Evolutionary conservation across 306 rosid genomes (phyloP).

Genomic region (Pueraria montana): DNA sequence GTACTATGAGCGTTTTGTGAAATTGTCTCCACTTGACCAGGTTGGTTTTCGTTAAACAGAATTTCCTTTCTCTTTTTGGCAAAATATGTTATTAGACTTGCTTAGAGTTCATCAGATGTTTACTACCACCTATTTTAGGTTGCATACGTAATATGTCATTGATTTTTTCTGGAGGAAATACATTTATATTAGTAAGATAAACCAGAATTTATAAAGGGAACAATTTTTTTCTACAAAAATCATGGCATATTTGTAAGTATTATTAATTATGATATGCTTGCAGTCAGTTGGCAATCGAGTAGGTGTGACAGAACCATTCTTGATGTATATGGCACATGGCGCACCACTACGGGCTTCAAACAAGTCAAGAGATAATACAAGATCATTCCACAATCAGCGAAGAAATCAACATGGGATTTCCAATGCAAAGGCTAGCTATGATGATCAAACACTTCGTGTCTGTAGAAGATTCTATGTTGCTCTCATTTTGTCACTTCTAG

Average conservation of each 20-base stretch:
- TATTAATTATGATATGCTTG: conserved; percentile 45
- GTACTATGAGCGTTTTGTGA: conserved; percentile 83
- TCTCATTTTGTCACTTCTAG: conserved; percentile 89
- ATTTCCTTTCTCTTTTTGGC: conserved; percentile 24
- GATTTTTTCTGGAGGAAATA: neutral
- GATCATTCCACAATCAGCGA: conserved; percentile 53
- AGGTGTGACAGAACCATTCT: conserved; percentile 91
- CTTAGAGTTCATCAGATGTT: conserved; percentile 41
- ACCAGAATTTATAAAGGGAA: neutral
- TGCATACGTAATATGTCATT: conserved; percentile 32
- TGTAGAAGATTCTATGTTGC: conserved; percentile 96
- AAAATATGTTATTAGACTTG: conserved; percentile 7
- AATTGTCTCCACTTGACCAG: conserved; percentile 88
- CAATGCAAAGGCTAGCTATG: conserved; percentile 54
- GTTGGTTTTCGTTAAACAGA: conserved; percentile 48
- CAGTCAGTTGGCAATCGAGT: conserved; percentile 96
- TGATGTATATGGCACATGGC: conserved; percentile 98
- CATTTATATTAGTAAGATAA: neutral
- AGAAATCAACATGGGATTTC: conserved; percentile 58
- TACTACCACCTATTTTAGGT: conserved; percentile 24
- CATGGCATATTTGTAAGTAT: conserved; percentile 38
- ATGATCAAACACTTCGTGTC: conserved; percentile 84
- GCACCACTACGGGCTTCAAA: conserved; percentile 74
- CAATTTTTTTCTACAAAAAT: neutral
- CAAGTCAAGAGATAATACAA: conserved; percentile 62